Percentiles rank a stretch among this genome's conserved stretches.
phyloP scores from a whole-genome alignment of 129 eudicot genomes.

The Arctium minus region DNA sequence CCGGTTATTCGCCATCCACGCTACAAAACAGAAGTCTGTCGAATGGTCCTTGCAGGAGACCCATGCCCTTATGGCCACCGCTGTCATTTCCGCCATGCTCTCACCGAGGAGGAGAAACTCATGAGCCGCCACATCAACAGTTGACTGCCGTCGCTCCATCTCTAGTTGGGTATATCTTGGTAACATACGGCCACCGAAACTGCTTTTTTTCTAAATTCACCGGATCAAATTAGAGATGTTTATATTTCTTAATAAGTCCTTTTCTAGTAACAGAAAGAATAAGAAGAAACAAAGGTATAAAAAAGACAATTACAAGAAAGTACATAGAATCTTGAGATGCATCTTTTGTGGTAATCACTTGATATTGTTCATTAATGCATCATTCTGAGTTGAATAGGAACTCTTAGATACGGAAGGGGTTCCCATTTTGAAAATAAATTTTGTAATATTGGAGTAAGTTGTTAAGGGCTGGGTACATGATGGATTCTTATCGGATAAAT shows the following conservation, averaged over 20 bases:
- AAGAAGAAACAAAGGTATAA: not conserved
- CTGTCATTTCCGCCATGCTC: slow-evolving; percentile 92
- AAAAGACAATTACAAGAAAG: slow-evolving; percentile 14
- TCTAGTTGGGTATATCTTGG: slow-evolving; percentile 9
- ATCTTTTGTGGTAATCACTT: slow-evolving; percentile 22
- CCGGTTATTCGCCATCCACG: slow-evolving; percentile 95
- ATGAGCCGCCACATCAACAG: slow-evolving; percentile 27
- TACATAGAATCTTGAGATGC: slow-evolving; percentile 24
- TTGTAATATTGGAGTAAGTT: slow-evolving; percentile 14
- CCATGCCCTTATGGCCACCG: slow-evolving; percentile 94
- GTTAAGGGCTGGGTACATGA: slow-evolving; percentile 15
- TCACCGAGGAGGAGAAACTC: slow-evolving; percentile 66
- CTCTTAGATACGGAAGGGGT: not conserved
- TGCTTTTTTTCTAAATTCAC: slow-evolving; percentile 13
- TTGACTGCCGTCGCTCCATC: slow-evolving; percentile 14
- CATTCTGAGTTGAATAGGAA: slow-evolving; percentile 8
- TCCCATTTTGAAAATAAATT: slow-evolving; percentile 5
- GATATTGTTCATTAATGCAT: slow-evolving; percentile 7
- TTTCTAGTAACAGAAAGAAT: slow-evolving; percentile 25
- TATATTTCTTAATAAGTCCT: slow-evolving; percentile 30
- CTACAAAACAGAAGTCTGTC: slow-evolving; percentile 95
- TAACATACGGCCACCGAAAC: not conserved
- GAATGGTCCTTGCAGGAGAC: slow-evolving; percentile 78
- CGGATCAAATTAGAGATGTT: slow-evolving; percentile 22
- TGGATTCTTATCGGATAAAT: slow-evolving; percentile 15